A percentile compares a stretch with the other conserved stretches of the same genome.
Conservation (phyloP, 1,284 basidiomycete species). For the Peniophora sp. region DNA sequence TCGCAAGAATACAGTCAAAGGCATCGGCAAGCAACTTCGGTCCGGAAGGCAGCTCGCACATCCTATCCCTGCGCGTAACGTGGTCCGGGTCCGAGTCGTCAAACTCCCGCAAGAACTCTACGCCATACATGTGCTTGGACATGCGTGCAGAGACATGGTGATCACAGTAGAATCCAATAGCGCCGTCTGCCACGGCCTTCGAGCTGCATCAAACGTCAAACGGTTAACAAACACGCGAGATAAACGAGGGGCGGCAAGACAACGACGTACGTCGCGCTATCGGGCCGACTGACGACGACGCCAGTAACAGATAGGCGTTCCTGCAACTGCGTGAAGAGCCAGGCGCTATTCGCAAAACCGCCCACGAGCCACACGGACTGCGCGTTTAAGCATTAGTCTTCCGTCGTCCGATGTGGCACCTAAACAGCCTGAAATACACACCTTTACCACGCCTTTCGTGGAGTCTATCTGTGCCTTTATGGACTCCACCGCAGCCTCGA, state of each 20-base stretch:
- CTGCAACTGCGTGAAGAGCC: constrained; percentile 69
- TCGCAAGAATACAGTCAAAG: constrained; percentile 68
- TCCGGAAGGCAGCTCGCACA: constrained; percentile 69
- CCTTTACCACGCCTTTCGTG: constrained; percentile 58
- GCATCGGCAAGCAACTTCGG: constrained; percentile 68
- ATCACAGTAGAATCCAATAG: constrained; percentile 75
- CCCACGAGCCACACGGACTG: constrained; percentile 73
- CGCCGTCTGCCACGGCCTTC: constrained; percentile 75
- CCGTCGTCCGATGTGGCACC: neutral
- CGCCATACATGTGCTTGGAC: constrained; percentile 73
- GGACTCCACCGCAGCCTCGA: constrained; percentile 60
- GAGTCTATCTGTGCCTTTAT: constrained; percentile 64
- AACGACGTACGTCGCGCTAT: constrained; percentile 58
- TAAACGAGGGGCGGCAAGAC: neutral
- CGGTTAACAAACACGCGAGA: neutral
- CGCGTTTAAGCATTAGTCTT: neutral
- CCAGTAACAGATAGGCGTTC: constrained; percentile 47
- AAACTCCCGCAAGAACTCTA: constrained; percentile 65
- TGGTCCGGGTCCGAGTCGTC: constrained; percentile 61
- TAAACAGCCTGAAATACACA: constrained; percentile 17
- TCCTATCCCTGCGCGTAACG: constrained; percentile 46
- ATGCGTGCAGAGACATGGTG: constrained; percentile 73
- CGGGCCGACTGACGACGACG: constrained; percentile 62
- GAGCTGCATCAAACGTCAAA: constrained; percentile 34
- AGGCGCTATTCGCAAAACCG: constrained; percentile 72